Percentiles rank a stretch among this genome's conserved stretches.
Evolutionary conservation across 2,329 filamentous ascomycete genomes (phyloP).

Genomic region (Incumbomyces lentus): DNA sequence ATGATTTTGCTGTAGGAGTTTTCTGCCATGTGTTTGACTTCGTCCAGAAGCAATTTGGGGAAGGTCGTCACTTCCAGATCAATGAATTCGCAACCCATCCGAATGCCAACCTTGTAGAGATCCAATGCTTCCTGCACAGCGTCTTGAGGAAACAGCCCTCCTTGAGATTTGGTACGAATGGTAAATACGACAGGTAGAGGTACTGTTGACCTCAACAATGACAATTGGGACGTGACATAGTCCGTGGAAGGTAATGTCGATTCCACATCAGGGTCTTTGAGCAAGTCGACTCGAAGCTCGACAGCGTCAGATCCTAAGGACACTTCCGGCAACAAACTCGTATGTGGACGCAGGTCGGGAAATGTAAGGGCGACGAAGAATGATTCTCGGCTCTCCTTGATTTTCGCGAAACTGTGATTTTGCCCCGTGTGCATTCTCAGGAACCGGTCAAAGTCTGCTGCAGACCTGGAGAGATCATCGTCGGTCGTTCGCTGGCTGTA

Average conservation of each 20-base stretch:
- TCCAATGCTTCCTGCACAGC: slow-evolving; percentile 59
- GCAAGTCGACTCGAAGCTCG: slow-evolving; percentile 83
- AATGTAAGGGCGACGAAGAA: slow-evolving; percentile 91
- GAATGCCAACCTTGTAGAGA: slow-evolving; percentile 68
- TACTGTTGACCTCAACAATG: slow-evolving; percentile 61
- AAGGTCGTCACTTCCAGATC: slow-evolving; percentile 78
- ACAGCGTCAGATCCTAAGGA: slow-evolving; percentile 84
- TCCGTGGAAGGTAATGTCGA: slow-evolving; percentile 55
- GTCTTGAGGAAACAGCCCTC: slow-evolving; percentile 75
- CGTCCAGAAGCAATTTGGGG: slow-evolving; percentile 62
- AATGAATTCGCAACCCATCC: slow-evolving; percentile 81
- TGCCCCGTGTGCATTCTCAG: slow-evolving; percentile 58
- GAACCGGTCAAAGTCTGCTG: slow-evolving; percentile 65
- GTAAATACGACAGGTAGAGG: slow-evolving; percentile 85
- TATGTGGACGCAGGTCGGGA: slow-evolving; percentile 56
- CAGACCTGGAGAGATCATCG: slow-evolving; percentile 41
- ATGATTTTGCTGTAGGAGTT: slow-evolving; percentile 75
- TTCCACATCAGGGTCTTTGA: slow-evolving; percentile 57
- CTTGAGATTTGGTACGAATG: slow-evolving; percentile 72
- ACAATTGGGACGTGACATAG: slow-evolving; percentile 71
- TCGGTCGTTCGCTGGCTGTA: slow-evolving; percentile 61
- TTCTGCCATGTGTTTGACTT: slow-evolving; percentile 47
- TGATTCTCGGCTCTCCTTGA: slow-evolving; percentile 58
- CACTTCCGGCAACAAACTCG: slow-evolving; percentile 58
- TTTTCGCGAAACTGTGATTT: slow-evolving; percentile 42